phyloP scores from a whole-genome alignment of 1,284 basidiomycete genomes.

The Fomitopsis schrenkii region DNA sequence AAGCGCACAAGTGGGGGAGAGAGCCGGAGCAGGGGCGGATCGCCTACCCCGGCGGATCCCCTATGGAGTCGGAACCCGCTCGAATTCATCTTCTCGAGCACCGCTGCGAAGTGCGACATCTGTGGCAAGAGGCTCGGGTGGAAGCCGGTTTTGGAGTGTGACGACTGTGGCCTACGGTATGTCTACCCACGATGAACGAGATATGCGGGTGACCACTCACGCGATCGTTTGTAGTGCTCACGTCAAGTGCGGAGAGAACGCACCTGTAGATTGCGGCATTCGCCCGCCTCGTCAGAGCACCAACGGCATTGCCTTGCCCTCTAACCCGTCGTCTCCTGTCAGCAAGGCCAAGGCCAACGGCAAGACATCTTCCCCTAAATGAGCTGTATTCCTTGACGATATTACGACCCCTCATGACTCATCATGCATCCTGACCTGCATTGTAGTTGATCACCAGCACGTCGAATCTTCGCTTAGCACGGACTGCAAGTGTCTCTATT shows the following conservation, averaged over 20 bases:
- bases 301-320: not conserved
- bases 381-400: not conserved
- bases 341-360: slow-evolving; percentile 5
- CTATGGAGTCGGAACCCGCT: slow-evolving; percentile 75
- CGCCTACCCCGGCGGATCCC: slow-evolving; percentile 30
- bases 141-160: slow-evolving; percentile 83
- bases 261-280: slow-evolving; percentile 10
- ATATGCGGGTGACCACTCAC: not conserved
- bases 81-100: slow-evolving; percentile 72
- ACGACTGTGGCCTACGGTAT: slow-evolving; percentile 78
- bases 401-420: not conserved
- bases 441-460: not conserved
- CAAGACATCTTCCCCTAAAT: slow-evolving; percentile 4
- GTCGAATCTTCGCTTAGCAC: not conserved
- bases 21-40: slow-evolving; percentile 21
- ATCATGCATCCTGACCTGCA: not conserved
- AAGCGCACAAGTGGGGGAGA: slow-evolving; percentile 34
- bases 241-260: slow-evolving; percentile 10
- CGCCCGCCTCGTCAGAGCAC: slow-evolving; percentile 3
- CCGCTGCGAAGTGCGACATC: slow-evolving; percentile 74
- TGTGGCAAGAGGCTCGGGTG: slow-evolving; percentile 80
- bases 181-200: slow-evolving; percentile 17
- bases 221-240: slow-evolving; percentile 3
- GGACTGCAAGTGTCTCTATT: not conserved
- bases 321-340: slow-evolving; percentile 2